phyloP scores from a whole-genome alignment of 75 land plant species.

The Pseudotsuga menziesii region DNA sequence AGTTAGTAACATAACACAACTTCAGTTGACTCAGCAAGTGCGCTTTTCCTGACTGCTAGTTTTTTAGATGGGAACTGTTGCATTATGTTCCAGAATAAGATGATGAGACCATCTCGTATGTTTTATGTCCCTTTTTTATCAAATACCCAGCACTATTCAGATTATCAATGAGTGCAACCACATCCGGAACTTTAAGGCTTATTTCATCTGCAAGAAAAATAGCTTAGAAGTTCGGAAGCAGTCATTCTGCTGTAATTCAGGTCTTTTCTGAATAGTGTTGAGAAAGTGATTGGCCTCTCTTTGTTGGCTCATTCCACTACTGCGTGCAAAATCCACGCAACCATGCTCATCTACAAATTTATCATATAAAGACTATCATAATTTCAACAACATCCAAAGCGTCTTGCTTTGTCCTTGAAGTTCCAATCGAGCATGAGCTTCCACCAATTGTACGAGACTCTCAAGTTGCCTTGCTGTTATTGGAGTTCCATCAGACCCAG shows the following conservation, averaged over 20 bases:
- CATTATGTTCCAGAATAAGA: no score
- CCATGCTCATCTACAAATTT: slow-evolving; percentile 95
- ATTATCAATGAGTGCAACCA: slow-evolving; percentile 80
- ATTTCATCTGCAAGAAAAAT: slow-evolving; percentile 83
- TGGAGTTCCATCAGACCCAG: slow-evolving; percentile 89
- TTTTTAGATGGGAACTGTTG: no score
- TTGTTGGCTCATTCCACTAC: slow-evolving; percentile 98
- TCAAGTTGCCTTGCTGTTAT: slow-evolving; percentile 96
- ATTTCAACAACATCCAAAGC: slow-evolving; percentile 94
- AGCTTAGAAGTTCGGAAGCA: slow-evolving; percentile 66
- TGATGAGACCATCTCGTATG: slow-evolving; percentile 97
- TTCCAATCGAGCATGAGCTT: slow-evolving; percentile 92
- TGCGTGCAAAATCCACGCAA: slow-evolving; percentile 74
- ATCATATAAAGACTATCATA: slow-evolving; percentile 91
- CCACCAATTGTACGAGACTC: slow-evolving; percentile 85
- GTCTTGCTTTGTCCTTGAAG: slow-evolving; percentile 82
- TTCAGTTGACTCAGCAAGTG: no score
- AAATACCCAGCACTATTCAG: slow-evolving; percentile 82
- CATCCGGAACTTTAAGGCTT: slow-evolving; percentile 74
- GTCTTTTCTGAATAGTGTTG: slow-evolving; percentile 67
- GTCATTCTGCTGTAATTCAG: slow-evolving; percentile 70
- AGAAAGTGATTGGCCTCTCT: slow-evolving; percentile 84
- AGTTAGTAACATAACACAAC: no score
- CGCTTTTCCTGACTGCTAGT: slow-evolving; percentile 54
- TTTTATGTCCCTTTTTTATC: slow-evolving; percentile 85